Evolutionary conservation across 1,284 basidiomycete species (phyloP), one percentile per base, ranked within the genome.

Genomic region (Psilocybe mexicana): DNA sequence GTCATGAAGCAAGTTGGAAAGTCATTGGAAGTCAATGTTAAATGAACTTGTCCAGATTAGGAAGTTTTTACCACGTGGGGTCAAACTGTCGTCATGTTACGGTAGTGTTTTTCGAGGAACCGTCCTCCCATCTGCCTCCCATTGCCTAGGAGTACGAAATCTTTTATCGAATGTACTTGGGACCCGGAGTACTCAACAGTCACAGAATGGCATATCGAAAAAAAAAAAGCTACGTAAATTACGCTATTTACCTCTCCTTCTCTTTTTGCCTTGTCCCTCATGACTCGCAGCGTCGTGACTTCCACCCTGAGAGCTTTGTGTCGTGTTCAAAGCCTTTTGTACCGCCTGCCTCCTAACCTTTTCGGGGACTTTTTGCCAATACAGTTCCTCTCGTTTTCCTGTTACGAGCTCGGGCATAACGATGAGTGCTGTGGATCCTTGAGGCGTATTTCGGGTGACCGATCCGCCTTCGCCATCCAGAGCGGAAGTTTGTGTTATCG

Each of bases 311-410:
- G 43, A 18, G 36, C 30, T 50, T 23, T 47, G 25, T 44, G 62
- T 44, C 2, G 58, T 6, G 10, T 69, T 70, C 12, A 75, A 56
- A 6, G 78, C 79, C 66, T 78, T 82, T 52, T 76, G 76, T 26
- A 91, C 81, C 0, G 89, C 88, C 63, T 82, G 79, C 50, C 73
- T 69, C 24, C 85, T 76, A 14, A 91, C 76, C 66, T 88, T 91
- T 65, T 86, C 82, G 0, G 90, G 90, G 0, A 92, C 83, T 63
- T 86, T 87, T 56, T 83, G 80, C 90, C 90, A 93, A 65, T 92
- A 93, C 18, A 92, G 55, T 60, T 80, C 81, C 65, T 92, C 90
- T 52, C 79, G 76, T 66, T 74, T 83, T 2, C 87, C 89, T 7
- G 72, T 69, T 0, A 92, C 80, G 28, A 85, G 54, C 65, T 90